Base-by-base conservation (phyloP, 1,284 basidiomycete species). In the Ganoderma multipileum region DNA sequence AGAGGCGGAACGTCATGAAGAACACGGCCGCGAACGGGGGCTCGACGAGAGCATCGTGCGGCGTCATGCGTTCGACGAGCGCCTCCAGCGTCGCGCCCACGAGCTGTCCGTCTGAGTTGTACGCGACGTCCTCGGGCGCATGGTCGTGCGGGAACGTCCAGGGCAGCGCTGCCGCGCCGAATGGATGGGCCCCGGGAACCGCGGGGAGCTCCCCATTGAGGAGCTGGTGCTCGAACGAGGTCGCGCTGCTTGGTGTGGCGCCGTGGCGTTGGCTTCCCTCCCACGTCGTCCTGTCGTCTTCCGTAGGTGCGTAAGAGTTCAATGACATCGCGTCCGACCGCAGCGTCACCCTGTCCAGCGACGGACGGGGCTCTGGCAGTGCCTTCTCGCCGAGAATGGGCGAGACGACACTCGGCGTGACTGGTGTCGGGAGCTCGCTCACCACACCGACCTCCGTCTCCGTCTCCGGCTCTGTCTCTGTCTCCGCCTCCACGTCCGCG, bases 1-100 rank as follows among this genome's bases (percentile, higher is more conserved):
- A 99, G 71, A 98, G 82, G n/a, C 97, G 89, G 86, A 99, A 99
- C 0, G 96, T 98, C 76, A 97, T 84, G 85, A 97, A 97, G 84
- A 99, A 99, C 20, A 97, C 92, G 1, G 91, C 89, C 30, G 91
- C 87, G 77, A 98, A 96, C 0, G 89, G 89, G 20, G 91, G 85
- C 75, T 99, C 96, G 39, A 95, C 93, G 61, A 95, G 88, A 61
- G 91, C 91, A 76, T 96, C 95, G 77, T 97, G 95, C 2, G 96
- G 95, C n/a, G 97, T 97, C 91, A 99, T 93, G 82, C 95, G 95
- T 81, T 97, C 96, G 11, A 99, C 91, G 54, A 99, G 84, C 2
- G 93, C 96, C 18, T 87, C 86, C 66, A 99, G 83, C 2, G 96
- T 96, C 1, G 96, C 98, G 33, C 97, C 97, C 9, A 97, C 93